Percentiles rank a stretch among this genome's conserved stretches.
These are phyloP conservation scores for Globisporangium heterothallicum DNA, from an alignment of 352 stramenopile species.

Conservation along the genomic window DNA sequence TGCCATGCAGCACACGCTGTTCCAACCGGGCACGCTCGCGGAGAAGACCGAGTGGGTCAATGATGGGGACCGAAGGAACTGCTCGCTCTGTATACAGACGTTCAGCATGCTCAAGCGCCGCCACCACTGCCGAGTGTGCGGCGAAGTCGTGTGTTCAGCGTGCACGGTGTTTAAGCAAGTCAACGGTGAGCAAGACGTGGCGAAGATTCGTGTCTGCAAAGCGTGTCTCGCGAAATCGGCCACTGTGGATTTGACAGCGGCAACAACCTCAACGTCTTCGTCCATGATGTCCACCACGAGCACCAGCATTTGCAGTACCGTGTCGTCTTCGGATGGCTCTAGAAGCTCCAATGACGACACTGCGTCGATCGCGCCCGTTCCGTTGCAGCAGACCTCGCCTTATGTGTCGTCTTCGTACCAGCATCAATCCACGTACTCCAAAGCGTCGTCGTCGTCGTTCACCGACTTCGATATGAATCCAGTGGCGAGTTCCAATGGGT, in stretches of 20 bases:
- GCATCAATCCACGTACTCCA: constrained; percentile 15
- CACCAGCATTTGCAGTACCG: constrained; percentile 31
- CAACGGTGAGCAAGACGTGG: constrained; percentile 38
- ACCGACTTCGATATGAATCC: constrained; percentile 44
- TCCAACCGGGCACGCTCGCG: constrained; percentile 53
- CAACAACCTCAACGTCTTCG: constrained; percentile 17
- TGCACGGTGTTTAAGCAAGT: constrained; percentile 80
- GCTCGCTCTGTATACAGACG: constrained; percentile 70
- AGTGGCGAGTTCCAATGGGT: constrained; percentile 3
- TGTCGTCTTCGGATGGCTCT: constrained; percentile 38
- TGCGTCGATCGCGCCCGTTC: constrained; percentile 5
- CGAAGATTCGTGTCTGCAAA: constrained; percentile 70
- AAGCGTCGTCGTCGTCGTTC: constrained; percentile 35
- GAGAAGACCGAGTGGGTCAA: constrained; percentile 78
- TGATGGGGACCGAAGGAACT: constrained; percentile 70
- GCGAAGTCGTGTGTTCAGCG: constrained; percentile 78
- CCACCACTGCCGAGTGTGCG: constrained; percentile 84
- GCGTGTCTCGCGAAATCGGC: constrained; percentile 64
- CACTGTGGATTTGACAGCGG: constrained; percentile 15
- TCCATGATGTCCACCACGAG: constrained; percentile 21
- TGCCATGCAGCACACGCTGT: constrained; percentile 65
- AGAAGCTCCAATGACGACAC: constrained; percentile 18
- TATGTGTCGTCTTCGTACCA: constrained; percentile 1
- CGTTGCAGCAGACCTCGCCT: background rate
- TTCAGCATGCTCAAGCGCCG: constrained; percentile 80